Base-by-base conservation (phyloP, 345 rosid species). In the Stellera chamaejasme region DNA sequence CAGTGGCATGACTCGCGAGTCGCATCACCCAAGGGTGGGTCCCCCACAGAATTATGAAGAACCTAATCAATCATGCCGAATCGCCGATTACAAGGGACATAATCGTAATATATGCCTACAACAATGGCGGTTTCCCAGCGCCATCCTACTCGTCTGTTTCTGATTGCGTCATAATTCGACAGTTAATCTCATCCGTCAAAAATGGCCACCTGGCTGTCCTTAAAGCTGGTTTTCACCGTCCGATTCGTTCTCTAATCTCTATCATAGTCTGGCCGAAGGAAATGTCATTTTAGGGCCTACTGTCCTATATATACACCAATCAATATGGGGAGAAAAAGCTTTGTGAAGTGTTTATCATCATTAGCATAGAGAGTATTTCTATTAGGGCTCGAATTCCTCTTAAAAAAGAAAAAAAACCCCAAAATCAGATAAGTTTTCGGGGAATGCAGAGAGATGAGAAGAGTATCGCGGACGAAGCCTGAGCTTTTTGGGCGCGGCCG, bases 361-460 rank as follows among this genome's bases (percentile, higher is more conserved):
- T 8, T 1, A 32, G 39, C 9, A 4, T 5, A 5, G 39, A 32
- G 2, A 32, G 5, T 32, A 32, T 32, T 32, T 5, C 9, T 32
- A 8, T 32, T 5, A 32, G 39, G 39, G 5, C 39, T 32, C 39
- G 39, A 32, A 32, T 32, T 44, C 23, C 28, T 50, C 11, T 11
- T 16, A 26, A 11, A 43, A 54, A 27, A 13, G 8, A 46, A 11
- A 47, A 19, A 32, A 12, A 54, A 41, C 60, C 66, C 58, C 39
- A 32, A 32, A 32, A 32, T 32, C 39, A 32, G 39, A 32, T 32
- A 2, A 2, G 39, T 32, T 32, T 44, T 4, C 46, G 66, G 90
- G 90, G 88, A 83, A 86, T 86, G 95, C 88, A 74, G 83, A 83
- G 77, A 79, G 82, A 86, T 86, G 90, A 75, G 65, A 47, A 69